Conservation (phyloP, 1,284 basidiomycete genomes). For the Cutaneotrichosporon sp. region DNA sequence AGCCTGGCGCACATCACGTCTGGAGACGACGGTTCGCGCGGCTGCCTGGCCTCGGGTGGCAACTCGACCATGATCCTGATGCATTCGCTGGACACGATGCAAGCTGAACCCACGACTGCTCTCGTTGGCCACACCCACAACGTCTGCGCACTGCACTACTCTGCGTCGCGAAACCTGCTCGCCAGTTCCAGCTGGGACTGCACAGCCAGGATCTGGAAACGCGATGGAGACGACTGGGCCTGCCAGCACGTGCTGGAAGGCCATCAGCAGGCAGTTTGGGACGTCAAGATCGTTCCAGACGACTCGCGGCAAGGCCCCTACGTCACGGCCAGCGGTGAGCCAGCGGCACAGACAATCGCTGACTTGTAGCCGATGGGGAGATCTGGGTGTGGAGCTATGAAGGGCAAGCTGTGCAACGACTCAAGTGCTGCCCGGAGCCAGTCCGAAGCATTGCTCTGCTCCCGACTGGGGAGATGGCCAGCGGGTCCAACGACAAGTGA, state of each 20-base stretch:
- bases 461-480: neutral
- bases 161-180: neutral
- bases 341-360: neutral
- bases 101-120: neutral
- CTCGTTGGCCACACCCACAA: constrained; percentile 2
- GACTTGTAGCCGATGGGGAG: neutral
- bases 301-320: neutral
- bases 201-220: neutral
- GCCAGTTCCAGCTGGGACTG: constrained; percentile 2
- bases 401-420: neutral
- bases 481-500: constrained; percentile 1
- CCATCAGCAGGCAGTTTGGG: constrained; percentile 1
- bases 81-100: neutral
- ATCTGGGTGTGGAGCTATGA: neutral
- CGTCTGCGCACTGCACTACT: constrained; percentile 3
- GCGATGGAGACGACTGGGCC: neutral
- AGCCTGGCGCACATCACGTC: neutral
- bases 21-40: neutral
- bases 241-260: neutral
- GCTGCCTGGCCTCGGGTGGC: neutral
- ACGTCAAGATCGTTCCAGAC: neutral
- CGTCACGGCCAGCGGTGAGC: constrained; percentile 1
- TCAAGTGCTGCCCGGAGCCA: constrained; percentile 4
- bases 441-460: neutral
- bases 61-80: constrained; percentile 5